These are phyloP conservation scores for Termitomyces sp. DNA, from an alignment of 768 basidiomycete genomes.

Conservation along the genomic window DNA sequence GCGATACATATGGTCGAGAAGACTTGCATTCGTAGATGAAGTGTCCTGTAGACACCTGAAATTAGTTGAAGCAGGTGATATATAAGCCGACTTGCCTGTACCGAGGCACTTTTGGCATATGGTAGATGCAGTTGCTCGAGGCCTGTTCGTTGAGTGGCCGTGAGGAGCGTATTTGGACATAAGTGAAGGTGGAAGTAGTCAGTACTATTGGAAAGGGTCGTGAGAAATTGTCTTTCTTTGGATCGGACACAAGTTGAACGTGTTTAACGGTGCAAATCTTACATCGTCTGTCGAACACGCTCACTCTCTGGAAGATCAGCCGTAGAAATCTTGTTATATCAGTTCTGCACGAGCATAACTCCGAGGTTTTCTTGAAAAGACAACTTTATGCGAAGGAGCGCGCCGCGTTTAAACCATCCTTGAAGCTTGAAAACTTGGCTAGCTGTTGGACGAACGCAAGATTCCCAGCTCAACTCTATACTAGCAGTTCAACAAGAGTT, in stretches of 20 bases:
- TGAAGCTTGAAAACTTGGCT: neutral
- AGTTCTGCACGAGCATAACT: neutral
- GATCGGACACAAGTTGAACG: too few species aligned
- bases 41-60: conserved; percentile 49
- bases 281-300: neutral
- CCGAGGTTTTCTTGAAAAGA: neutral
- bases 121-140: conserved; percentile 59
- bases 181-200: neutral
- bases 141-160: conserved; percentile 51
- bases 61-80: neutral
- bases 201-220: neutral
- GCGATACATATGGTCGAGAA: conserved; percentile 72
- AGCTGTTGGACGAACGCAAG: neutral
- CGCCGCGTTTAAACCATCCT: neutral
- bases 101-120: conserved; percentile 80
- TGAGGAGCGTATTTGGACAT: conserved; percentile 87
- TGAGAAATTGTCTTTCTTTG: neutral
- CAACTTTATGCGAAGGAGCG: neutral
- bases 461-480: neutral
- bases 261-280: too few species aligned
- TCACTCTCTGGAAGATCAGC: neutral
- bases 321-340: neutral
- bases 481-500: neutral
- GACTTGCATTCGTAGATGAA: conserved; percentile 90
- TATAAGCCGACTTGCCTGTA: conserved; percentile 39